Base-by-base conservation (phyloP, 257 asterid genomes). In the Solanum sejunctum region DNA sequence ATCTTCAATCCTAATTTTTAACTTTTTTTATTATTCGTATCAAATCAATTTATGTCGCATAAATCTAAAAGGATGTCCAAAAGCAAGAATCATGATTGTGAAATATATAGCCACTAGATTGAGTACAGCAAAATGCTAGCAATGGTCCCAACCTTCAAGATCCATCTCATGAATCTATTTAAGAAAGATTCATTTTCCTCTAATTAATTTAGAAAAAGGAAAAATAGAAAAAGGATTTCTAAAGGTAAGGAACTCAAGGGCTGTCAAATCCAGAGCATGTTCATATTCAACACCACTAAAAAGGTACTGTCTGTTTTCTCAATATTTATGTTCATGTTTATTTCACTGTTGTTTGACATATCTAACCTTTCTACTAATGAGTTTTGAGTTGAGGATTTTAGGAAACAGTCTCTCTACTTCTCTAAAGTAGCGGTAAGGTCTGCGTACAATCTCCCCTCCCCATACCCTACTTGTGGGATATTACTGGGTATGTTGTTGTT, bases 21-120 rank as follows among this genome's bases (percentile, higher is more conserved):
- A 36, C 8, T 5, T 52, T 13, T 0, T 0, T 1, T 13, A 52
- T 15, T 2, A 1, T 57, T 20, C 1, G 1, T 58, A 58, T 58
- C 13, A 58, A 58, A 58, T 58, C n/a, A 10, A 20, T 20, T 2
- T 58, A 58, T 58, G 3, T n/a, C 13, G 4, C 7, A 0, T 58
- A 5, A n/a, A 58, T 10, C 2, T 0, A n/a, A 58, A 3, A 5
- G 2, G 4, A 18, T 0, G 20, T 1, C 3, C n/a, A 0, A 60
- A 60, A 10, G 13, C 12, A 58, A 58, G 15, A 60, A 60, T 7
- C 10, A 60, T 21, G 36, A 60, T n/a, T 21, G 36, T 60, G 36
- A 60, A 21, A n/a, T 58, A 58, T 58, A 58, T n/a, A 66, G 12
- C 72, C 73, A 28, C 73, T 28, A 66, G 47, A 66, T 32, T 66